phyloP scores from a whole-genome alignment of 2,329 filamentous ascomycete genomes.

The Arthrobotrys musiformis region DNA sequence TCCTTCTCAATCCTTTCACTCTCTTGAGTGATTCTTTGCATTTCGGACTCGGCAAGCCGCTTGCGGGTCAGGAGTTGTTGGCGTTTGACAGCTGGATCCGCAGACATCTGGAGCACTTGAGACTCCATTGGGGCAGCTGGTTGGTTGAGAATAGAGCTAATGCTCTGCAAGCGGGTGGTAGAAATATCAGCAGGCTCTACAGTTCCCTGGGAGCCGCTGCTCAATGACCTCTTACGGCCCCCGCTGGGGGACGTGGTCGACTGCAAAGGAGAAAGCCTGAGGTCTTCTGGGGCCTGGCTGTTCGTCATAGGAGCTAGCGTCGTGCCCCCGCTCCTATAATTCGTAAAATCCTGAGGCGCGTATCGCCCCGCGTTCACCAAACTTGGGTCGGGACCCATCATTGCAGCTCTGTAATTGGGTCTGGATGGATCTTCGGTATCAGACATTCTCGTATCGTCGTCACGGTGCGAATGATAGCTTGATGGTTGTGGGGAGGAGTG shows the following conservation, averaged over 20 bases:
- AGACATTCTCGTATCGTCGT: conserved; percentile 51
- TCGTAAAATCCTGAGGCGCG: conserved; percentile 51
- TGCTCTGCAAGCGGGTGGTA: conserved; percentile 38
- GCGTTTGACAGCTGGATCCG: conserved; percentile 35
- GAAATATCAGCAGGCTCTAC: conserved; percentile 29
- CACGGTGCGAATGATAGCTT: conserved; percentile 22
- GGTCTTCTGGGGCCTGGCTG: conserved; percentile 21
- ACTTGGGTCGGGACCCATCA: conserved; percentile 46
- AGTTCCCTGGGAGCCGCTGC: conserved; percentile 38
- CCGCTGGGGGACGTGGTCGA: conserved; percentile 26
- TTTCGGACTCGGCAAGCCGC: conserved; percentile 46
- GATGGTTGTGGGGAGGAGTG: conserved; percentile 40
- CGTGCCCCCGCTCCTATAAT: conserved; percentile 36
- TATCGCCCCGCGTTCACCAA: conserved; percentile 33
- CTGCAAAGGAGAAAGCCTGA: conserved; percentile 45
- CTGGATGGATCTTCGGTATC: conserved; percentile 31
- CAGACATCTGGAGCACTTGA: conserved; percentile 43
- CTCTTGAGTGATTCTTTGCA: conserved; percentile 36
- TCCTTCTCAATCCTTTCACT: conserved; percentile 39
- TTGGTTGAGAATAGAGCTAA: conserved; percentile 48
- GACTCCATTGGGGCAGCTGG: conserved; percentile 36
- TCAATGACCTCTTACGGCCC: conserved; percentile 38
- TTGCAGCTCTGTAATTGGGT: conserved; percentile 40
- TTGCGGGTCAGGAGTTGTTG: conserved; percentile 50
- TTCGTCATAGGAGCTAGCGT: conserved; percentile 44